phyloP scores from a whole-genome alignment of 208 protist genomes.

The Ichthyophonus hoferi region DNA sequence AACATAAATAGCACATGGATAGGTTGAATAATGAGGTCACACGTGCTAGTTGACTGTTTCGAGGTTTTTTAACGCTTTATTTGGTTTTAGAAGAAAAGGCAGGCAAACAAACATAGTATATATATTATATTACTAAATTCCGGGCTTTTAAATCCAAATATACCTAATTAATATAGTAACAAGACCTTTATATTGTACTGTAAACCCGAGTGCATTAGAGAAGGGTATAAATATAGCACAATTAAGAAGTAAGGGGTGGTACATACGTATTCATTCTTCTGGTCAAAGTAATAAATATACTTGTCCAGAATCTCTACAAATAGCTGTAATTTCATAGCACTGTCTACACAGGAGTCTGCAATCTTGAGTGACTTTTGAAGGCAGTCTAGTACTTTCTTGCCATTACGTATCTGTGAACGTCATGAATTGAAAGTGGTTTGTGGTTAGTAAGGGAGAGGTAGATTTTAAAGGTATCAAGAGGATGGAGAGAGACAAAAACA shows the following conservation, averaged over 20 bases:
- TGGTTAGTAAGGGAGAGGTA: not conserved
- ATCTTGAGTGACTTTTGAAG: conserved; percentile 83
- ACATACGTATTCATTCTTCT: conserved; percentile 56
- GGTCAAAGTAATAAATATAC: conserved; percentile 83
- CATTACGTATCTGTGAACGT: conserved; percentile 49
- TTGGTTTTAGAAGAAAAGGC: not conserved
- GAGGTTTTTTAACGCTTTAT: no score
- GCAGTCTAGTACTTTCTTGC: conserved; percentile 77
- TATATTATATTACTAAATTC: not conserved
- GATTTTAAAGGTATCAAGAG: not conserved
- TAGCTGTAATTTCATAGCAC: conserved; percentile 70
- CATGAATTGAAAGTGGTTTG: not conserved
- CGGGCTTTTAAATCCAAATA: conserved; percentile 8
- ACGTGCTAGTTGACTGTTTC: no score
- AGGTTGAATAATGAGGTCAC: no score
- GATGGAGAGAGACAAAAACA: not conserved
- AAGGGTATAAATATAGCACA: no score
- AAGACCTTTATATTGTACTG: no score
- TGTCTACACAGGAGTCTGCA: conserved; percentile 69
- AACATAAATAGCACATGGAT: no score
- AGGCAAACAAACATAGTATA: not conserved
- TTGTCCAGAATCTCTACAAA: conserved; percentile 89
- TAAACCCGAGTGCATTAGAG: no score
- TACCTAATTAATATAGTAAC: not conserved
- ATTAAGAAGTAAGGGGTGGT: not conserved